Evolutionary conservation across 495 filamentous ascomycete genomes (phyloP).

Genomic region (Penicillium canescens): DNA sequence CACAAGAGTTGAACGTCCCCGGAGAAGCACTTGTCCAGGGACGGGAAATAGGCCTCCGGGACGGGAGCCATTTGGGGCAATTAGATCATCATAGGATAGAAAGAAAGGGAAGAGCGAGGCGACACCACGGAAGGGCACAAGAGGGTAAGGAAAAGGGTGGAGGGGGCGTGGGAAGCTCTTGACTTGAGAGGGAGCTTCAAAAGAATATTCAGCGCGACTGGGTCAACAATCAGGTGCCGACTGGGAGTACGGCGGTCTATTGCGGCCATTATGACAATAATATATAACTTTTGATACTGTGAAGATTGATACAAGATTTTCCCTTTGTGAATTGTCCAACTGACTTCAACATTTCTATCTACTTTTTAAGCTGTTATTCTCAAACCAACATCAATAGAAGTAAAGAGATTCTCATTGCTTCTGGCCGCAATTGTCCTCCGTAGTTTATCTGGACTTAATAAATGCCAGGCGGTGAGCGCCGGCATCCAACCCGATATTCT

Average conservation of each 20-base stretch:
- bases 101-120: constrained; percentile 12
- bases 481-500: not conserved
- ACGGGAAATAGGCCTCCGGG: constrained; percentile 60
- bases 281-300: not conserved
- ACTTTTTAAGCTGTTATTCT: too few species aligned
- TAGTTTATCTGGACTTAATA: constrained; percentile 39
- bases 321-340: too few species aligned
- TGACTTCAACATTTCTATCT: too few species aligned
- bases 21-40: constrained; percentile 62
- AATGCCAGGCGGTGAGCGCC: constrained; percentile 38
- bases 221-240: constrained; percentile 13
- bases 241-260: too few species aligned
- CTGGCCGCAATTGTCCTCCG: constrained; percentile 12
- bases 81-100: constrained; percentile 52
- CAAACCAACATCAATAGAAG: too few species aligned
- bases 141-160: constrained; percentile 8
- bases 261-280: not conserved
- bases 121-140: constrained; percentile 5
- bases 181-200: constrained; percentile 12
- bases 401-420: not conserved
- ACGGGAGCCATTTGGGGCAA: constrained; percentile 68
- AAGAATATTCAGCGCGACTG: constrained; percentile 19
- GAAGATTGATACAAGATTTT: too few species aligned
- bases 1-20: constrained; percentile 61
- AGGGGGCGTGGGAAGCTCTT: constrained; percentile 2